Evolutionary conservation across 2,329 filamentous ascomycete species (phyloP).

Genomic region (Alternaria consortialis): DNA sequence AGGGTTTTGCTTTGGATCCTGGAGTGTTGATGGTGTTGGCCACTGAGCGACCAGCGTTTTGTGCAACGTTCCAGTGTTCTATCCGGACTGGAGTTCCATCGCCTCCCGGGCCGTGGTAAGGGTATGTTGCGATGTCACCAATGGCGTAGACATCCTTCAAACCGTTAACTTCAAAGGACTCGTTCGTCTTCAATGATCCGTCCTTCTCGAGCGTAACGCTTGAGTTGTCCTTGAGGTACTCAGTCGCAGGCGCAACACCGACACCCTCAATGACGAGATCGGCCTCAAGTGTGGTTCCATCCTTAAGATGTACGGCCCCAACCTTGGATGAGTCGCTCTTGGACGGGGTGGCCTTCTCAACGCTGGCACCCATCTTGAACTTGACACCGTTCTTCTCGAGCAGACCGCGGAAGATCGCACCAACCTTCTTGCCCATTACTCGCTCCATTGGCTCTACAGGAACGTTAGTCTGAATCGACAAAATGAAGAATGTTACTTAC

Average conservation of each 20-base stretch:
- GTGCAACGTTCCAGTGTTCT: constrained; percentile 98
- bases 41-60: constrained; percentile 85
- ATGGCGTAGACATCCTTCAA: constrained; percentile 88
- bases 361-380: constrained; percentile 81
- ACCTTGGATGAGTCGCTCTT: constrained; percentile 73
- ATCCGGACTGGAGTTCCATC: constrained; percentile 79
- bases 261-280: constrained; percentile 93
- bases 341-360: constrained; percentile 83
- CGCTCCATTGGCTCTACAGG: constrained; percentile 75
- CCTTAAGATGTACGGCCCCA: constrained; percentile 82
- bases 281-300: constrained; percentile 83
- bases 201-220: constrained; percentile 78
- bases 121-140: constrained; percentile 94
- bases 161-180: constrained; percentile 78
- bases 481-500: constrained; percentile 19
- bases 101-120: constrained; percentile 89
- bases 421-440: constrained; percentile 83
- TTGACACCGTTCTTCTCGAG: constrained; percentile 89
- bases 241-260: constrained; percentile 85
- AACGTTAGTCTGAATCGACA: constrained; percentile 19
- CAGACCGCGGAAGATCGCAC: constrained; percentile 78
- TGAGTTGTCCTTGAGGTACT: constrained; percentile 78
- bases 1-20: constrained; percentile 69
- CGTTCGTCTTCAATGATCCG: constrained; percentile 84
- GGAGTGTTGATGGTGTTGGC: constrained; percentile 79